phyloP scores from a whole-genome alignment of 108 stramenopile genomes.

The Epipyxis sp. region DNA sequence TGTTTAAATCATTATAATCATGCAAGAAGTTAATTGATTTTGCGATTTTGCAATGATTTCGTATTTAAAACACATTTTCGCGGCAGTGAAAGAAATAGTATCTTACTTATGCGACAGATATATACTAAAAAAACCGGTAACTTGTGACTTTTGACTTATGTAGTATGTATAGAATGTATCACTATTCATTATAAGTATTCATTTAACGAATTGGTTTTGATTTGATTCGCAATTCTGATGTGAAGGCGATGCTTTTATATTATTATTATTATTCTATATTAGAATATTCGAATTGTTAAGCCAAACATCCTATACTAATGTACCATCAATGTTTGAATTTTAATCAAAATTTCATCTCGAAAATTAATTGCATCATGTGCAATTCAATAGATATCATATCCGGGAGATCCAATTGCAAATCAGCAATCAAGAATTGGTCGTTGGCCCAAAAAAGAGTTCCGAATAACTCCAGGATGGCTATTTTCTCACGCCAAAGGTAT shows the following conservation, averaged over 20 bases:
- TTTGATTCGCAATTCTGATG: too few relatives aligned
- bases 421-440: conserved; percentile 34
- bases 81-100: neutral
- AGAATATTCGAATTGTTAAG: too few relatives aligned
- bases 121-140: conserved; percentile 3
- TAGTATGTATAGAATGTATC: too few relatives aligned
- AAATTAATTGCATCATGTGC: neutral
- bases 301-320: too few relatives aligned
- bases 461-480: conserved; percentile 36
- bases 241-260: too few relatives aligned
- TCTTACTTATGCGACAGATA: neutral
- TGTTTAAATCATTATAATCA: too few relatives aligned
- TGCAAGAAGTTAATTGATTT: too few relatives aligned
- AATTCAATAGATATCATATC: conserved; percentile 26
- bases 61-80: neutral
- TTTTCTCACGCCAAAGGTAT: conserved; percentile 39
- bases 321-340: too few relatives aligned
- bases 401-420: conserved; percentile 30
- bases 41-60: too few relatives aligned
- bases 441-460: conserved; percentile 36
- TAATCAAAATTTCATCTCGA: neutral
- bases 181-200: too few relatives aligned
- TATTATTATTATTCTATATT: too few relatives aligned
- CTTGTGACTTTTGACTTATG: neutral
- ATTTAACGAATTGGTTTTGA: too few relatives aligned